Percentiles rank a stretch among this genome's conserved stretches.
Conservation (phyloP, 2,329 filamentous ascomycete genomes). For the Penicillium verrucosum region DNA sequence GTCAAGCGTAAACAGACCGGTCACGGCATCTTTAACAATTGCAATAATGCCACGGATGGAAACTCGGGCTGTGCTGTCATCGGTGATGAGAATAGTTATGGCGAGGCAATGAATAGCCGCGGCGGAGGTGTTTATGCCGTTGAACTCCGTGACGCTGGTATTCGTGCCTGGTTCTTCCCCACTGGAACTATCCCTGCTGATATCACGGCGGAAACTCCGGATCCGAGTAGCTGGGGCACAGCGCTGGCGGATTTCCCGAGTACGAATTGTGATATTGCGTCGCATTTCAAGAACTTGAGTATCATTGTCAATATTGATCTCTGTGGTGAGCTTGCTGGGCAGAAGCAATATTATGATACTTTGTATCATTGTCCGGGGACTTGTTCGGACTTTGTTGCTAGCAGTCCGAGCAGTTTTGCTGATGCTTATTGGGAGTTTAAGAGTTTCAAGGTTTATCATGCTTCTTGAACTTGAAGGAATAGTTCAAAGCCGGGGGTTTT, state of each 20-base stretch:
- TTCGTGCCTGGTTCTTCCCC: slow-evolving; percentile 62
- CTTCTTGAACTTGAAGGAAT: slow-evolving; percentile 10
- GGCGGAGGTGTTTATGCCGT: slow-evolving; percentile 61
- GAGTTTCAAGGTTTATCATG: slow-evolving; percentile 57
- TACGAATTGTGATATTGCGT: slow-evolving; percentile 58
- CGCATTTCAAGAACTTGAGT: slow-evolving; percentile 62
- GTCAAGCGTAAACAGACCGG: slow-evolving; percentile 57
- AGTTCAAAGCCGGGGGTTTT: neutral
- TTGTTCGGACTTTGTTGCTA: slow-evolving; percentile 58
- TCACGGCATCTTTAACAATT: slow-evolving; percentile 43
- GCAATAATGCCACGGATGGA: slow-evolving; percentile 50
- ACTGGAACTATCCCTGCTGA: slow-evolving; percentile 51
- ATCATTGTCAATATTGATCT: slow-evolving; percentile 66
- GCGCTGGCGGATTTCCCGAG: slow-evolving; percentile 64
- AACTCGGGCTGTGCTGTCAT: slow-evolving; percentile 60
- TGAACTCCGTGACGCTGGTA: slow-evolving; percentile 59
- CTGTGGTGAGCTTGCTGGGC: slow-evolving; percentile 55
- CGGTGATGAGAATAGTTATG: slow-evolving; percentile 47
- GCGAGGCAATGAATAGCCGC: slow-evolving; percentile 50
- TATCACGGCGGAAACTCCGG: slow-evolving; percentile 50
- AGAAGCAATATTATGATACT: slow-evolving; percentile 31
- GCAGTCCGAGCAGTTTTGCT: slow-evolving; percentile 54
- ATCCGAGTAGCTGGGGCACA: slow-evolving; percentile 61
- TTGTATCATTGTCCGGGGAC: slow-evolving; percentile 48
- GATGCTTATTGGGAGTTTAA: slow-evolving; percentile 66